Conservation (phyloP, 495 filamentous ascomycete genomes). For the Penicillium malachiteum region DNA sequence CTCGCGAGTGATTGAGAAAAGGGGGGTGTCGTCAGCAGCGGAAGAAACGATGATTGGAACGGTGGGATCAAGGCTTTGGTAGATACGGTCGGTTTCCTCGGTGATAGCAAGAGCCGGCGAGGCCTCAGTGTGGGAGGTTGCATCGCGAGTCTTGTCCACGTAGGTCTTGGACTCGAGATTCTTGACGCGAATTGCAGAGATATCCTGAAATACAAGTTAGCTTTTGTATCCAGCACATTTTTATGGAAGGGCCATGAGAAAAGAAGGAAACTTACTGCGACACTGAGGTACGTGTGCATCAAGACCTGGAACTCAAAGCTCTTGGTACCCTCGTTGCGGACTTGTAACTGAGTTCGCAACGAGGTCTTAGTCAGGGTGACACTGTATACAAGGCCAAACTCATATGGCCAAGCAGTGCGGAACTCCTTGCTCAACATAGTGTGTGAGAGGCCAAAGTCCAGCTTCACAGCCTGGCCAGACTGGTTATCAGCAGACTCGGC, state of each 20-base stretch:
- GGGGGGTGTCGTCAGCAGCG: conserved; percentile 55
- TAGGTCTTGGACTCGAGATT: conserved; percentile 74
- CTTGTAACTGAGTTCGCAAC: conserved; percentile 78
- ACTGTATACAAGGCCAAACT: conserved; percentile 88
- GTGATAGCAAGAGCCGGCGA: conserved; percentile 56
- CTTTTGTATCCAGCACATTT: background rate
- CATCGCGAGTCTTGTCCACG: conserved; percentile 74
- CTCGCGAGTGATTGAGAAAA: conserved; percentile 73
- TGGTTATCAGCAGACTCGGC: conserved; percentile 61
- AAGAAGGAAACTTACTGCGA: conserved; percentile 60
- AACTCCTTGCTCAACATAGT: conserved; percentile 63
- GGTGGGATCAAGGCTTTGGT: conserved; percentile 60
- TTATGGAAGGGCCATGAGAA: background rate
- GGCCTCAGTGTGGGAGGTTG: conserved; percentile 55
- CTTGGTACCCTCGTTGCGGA: conserved; percentile 74
- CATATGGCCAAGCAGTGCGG: conserved; percentile 70
- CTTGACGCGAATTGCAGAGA: conserved; percentile 63
- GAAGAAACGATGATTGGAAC: conserved; percentile 53
- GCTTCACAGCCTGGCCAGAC: conserved; percentile 70
- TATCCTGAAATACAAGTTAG: conserved; percentile 55
- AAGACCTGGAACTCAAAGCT: conserved; percentile 89
- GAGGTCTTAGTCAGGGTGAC: conserved; percentile 75
- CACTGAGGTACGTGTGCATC: conserved; percentile 83
- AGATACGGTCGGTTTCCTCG: conserved; percentile 81
- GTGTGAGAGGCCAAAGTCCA: conserved; percentile 88